A percentile compares a stretch with the other conserved stretches of the same genome.
These are phyloP conservation scores for Mariannaea elegans DNA, from an alignment of 2,329 filamentous ascomycete genomes.

Conservation along the genomic window DNA sequence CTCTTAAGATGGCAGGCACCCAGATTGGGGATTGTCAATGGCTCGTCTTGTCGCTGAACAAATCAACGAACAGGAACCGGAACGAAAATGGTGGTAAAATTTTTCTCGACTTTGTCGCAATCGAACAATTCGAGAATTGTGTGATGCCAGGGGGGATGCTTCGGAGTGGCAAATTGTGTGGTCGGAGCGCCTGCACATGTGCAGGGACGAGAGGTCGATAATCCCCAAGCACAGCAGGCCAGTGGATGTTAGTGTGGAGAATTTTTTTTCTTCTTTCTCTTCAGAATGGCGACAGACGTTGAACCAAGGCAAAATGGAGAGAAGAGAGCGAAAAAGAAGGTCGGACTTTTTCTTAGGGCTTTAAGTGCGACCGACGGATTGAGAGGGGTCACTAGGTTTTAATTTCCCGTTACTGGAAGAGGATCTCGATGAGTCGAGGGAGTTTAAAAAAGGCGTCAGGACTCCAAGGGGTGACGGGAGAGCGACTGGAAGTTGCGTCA, in stretches of 20 bases:
- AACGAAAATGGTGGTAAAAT: constrained; percentile 18
- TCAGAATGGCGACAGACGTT: constrained; percentile 19
- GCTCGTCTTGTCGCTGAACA: constrained; percentile 35
- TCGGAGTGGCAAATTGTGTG: constrained; percentile 39
- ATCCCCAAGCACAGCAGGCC: constrained; percentile 31
- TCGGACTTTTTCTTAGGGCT: not conserved
- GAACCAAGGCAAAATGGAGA: constrained; percentile 12
- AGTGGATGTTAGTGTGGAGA: constrained; percentile 20
- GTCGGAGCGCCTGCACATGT: constrained; percentile 37
- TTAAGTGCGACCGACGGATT: constrained; percentile 8
- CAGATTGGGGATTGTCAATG: constrained; percentile 23
- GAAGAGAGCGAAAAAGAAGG: not conserved
- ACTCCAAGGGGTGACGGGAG: constrained; percentile 26
- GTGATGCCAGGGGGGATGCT: constrained; percentile 38
- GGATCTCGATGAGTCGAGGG: constrained; percentile 30
- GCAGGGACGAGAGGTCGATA: constrained; percentile 40
- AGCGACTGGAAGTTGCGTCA: constrained; percentile 35
- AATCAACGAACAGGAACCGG: constrained; percentile 27
- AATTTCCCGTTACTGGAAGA: constrained; percentile 19
- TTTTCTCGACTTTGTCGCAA: constrained; percentile 35
- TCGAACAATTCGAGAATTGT: constrained; percentile 38
- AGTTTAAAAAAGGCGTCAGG: constrained; percentile 30
- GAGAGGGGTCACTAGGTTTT: constrained; percentile 5
- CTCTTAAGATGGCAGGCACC: constrained; percentile 13
- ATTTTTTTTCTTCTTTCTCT: constrained; percentile 11